Percentiles rank a stretch among this genome's conserved stretches.
Evolutionary conservation across 1,139 yeast genomes (phyloP).

Genomic region (Arxiozyma telluris): DNA sequence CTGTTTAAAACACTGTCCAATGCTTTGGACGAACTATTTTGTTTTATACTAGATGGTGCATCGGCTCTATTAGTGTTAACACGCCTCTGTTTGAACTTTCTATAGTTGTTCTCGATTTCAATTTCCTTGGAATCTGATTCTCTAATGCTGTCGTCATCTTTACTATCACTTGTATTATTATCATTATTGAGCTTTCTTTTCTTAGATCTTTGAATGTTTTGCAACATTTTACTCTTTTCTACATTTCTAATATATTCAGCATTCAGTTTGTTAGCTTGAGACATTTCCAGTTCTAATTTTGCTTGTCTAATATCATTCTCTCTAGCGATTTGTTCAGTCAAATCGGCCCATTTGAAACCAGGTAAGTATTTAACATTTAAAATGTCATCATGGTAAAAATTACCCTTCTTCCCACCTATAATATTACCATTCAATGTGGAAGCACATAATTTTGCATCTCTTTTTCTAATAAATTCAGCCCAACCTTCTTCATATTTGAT

Average conservation of each 20-base stretch:
- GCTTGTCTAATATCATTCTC: constrained; percentile 87
- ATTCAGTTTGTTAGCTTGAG: constrained; percentile 82
- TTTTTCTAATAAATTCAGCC: constrained; percentile 82
- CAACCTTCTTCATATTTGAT: constrained; percentile 88
- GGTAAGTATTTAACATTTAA: constrained; percentile 82
- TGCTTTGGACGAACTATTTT: constrained; percentile 15
- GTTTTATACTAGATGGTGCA: constrained; percentile 43
- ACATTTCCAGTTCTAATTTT: constrained; percentile 75
- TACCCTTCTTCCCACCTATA: constrained; percentile 85
- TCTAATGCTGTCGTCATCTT: constrained; percentile 17
- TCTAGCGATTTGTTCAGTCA: constrained; percentile 86
- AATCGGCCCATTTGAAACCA: constrained; percentile 90
- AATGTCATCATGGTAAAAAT: constrained; percentile 91
- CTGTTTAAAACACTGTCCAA: constrained; percentile 38
- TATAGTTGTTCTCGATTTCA: constrained; percentile 25
- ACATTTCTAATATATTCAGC: constrained; percentile 76
- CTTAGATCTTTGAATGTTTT: constrained; percentile 46
- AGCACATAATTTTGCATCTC: constrained; percentile 84
- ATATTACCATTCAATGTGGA: constrained; percentile 77
- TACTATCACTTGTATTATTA: constrained; percentile 17
- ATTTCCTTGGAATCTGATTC: constrained; percentile 19
- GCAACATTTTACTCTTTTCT: constrained; percentile 75
- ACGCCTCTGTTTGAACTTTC: constrained; percentile 55
- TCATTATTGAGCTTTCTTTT: constrained; percentile 12
- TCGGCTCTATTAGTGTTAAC: constrained; percentile 59